Evolutionary conservation across 805 yeast genomes (phyloP).

Genomic region (Kuraishia ogatae): DNA sequence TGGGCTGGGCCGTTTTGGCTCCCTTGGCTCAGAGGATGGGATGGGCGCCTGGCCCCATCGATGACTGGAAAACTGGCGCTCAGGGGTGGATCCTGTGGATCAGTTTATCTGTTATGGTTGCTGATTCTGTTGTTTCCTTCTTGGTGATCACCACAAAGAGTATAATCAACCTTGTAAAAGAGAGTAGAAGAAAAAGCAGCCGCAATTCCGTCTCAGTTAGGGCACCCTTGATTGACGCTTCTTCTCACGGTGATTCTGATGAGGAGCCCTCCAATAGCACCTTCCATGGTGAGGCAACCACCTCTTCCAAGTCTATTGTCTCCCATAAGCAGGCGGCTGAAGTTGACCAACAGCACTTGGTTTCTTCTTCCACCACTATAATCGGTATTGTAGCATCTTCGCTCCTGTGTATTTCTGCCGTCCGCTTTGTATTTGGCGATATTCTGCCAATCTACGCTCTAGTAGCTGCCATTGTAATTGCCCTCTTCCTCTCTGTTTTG

Average conservation of each 20-base stretch:
- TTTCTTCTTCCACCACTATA: constrained; percentile 38
- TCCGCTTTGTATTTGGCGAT: constrained; percentile 60
- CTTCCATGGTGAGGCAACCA: constrained; percentile 11
- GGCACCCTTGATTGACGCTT: not conserved
- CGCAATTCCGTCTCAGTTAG: not conserved
- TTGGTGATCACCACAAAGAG: constrained; percentile 48
- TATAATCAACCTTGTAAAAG: constrained; percentile 7
- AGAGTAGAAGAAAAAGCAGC: not conserved
- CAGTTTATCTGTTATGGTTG: constrained; percentile 86
- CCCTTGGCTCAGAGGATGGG: constrained; percentile 61
- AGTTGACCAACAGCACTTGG: constrained; percentile 34
- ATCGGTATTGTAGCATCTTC: constrained; percentile 62
- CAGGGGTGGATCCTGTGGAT: constrained; percentile 98
- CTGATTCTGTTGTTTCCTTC: constrained; percentile 81
- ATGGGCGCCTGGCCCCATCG: constrained; percentile 89
- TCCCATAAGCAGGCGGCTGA: constrained; percentile 12
- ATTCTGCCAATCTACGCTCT: constrained; percentile 67
- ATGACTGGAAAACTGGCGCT: constrained; percentile 89
- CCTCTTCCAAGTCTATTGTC: not conserved
- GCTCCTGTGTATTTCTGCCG: constrained; percentile 54
- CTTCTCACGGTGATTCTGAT: constrained; percentile 8
- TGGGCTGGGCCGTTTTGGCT: constrained; percentile 92
- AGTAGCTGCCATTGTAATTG: constrained; percentile 59
- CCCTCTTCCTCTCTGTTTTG: constrained; percentile 69
- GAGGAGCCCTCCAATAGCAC: constrained; percentile 14